Conservation (phyloP, 2,329 filamentous ascomycete genomes). For the Penicillium sp. region DNA sequence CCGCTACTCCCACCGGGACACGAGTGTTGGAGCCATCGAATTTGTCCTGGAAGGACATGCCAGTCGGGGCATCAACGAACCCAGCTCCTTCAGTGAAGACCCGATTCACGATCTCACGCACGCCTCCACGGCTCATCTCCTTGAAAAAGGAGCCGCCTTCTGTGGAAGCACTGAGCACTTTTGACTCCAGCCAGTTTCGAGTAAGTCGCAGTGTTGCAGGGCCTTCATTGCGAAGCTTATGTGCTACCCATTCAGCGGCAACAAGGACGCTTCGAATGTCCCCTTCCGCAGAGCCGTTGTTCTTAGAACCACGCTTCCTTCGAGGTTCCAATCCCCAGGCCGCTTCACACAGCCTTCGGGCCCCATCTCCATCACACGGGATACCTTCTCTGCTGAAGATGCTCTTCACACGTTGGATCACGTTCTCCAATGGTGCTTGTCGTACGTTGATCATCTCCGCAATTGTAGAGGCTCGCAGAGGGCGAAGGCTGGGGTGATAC, state of each 20-base stretch:
- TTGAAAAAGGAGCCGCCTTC: constrained; percentile 56
- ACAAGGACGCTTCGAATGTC: constrained; percentile 67
- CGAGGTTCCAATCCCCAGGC: constrained; percentile 64
- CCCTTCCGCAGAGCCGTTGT: constrained; percentile 48
- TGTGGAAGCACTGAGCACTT: constrained; percentile 55
- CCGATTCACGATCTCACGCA: constrained; percentile 65
- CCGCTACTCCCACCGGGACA: constrained; percentile 57
- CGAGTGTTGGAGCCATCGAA: constrained; percentile 30
- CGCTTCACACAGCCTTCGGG: constrained; percentile 68
- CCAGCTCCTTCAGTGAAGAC: constrained; percentile 67
- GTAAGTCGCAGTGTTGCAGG: constrained; percentile 50
- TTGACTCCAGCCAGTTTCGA: constrained; percentile 61
- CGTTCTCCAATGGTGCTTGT: constrained; percentile 82
- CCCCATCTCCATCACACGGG: constrained; percentile 83
- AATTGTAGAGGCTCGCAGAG: constrained; percentile 77
- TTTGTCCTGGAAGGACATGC: constrained; percentile 39
- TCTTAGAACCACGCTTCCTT: constrained; percentile 53
- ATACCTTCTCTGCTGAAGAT: constrained; percentile 91
- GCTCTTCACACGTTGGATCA: constrained; percentile 75
- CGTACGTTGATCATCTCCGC: constrained; percentile 92
- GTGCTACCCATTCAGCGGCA: constrained; percentile 65
- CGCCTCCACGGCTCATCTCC: constrained; percentile 63
- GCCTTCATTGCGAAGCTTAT: constrained; percentile 55
- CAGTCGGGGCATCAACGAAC: constrained; percentile 51
- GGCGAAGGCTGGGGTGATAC: constrained; percentile 85